Evolutionary conservation across 1,284 basidiomycete genomes (phyloP), one percentile per base, ranked within the genome.

Genomic region (Malassezia sp.): DNA sequence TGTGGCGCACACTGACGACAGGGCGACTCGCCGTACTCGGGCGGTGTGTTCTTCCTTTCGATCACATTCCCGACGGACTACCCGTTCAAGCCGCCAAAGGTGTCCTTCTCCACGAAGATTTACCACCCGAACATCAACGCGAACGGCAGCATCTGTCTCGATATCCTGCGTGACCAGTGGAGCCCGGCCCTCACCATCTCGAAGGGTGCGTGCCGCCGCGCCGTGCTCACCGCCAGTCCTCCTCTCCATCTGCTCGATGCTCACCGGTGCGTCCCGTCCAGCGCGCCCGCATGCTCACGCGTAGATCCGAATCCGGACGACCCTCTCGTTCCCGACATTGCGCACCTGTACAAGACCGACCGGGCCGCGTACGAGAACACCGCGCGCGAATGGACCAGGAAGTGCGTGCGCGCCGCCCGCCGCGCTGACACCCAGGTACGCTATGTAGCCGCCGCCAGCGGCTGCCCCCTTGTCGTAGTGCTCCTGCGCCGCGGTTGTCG

Each of bases 51-150:
- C 34, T 41, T 67, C 45, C 46, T 71, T 27, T 57, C 61, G 39
- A 86, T 91, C 72, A 81, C 79, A 38, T 90, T 91, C 80, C 63
- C 67, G 7, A 66, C 63, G 53, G 65, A 67, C 59, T 67, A 69
- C 56, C 67, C 66, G 26, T 70, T 70, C 64, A 68, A 70, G 77
- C 91, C 93, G 31, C 93, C 93, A 73, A 96, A 96, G 80, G 88
- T 97, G 73, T 85, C 84, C 75, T 97, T 99, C 76, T 89, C 86
- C 63, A 97, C 91, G 71, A 95, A 79, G 82, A 93, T 97, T 76
- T 97, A 99, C 76, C 88, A 91, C 73, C 85, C 86, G 38, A 91
- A 91, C 77, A 90, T 93, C 84, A 93, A 93, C 72, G 83, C 84
- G 58, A 90, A 93, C 67, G 93, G 93, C 38, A 90, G 87, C 61